Conservation (phyloP, 2,329 filamentous ascomycete genomes). For the Ascochyta viciae-villosae region DNA sequence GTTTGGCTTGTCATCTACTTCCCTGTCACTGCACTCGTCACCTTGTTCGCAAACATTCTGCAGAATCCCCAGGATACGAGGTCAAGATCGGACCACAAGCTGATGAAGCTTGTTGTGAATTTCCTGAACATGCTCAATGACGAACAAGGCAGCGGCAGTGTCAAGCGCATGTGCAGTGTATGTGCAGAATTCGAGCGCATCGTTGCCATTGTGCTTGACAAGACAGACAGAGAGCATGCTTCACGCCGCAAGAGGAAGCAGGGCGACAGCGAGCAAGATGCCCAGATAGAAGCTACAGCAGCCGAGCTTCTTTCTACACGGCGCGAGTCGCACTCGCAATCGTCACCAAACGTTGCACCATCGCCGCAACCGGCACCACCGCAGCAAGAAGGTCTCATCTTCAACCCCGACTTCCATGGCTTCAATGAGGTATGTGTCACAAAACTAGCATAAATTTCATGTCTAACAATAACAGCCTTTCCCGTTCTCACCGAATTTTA, state of each 20-base stretch:
- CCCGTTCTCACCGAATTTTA: conserved; percentile 51
- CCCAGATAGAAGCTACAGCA: conserved; percentile 47
- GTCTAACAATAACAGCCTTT: conserved; percentile 43
- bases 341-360: conserved; percentile 14
- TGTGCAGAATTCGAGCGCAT: conserved; percentile 98
- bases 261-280: conserved; percentile 58
- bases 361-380: conserved; percentile 36
- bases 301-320: conserved; percentile 44
- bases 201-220: conserved; percentile 87
- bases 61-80: conserved; percentile 92
- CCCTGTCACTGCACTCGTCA: conserved; percentile 92
- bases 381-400: conserved; percentile 38
- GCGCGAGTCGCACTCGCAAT: conserved; percentile 34
- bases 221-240: conserved; percentile 83
- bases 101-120: conserved; percentile 92
- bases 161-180: conserved; percentile 91
- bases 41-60: conserved; percentile 92
- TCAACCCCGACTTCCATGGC: conserved; percentile 46
- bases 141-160: conserved; percentile 87
- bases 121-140: conserved; percentile 89
- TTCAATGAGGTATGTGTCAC: conserved; percentile 46
- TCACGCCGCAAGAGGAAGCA: conserved; percentile 85
- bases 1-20: conserved; percentile 98
- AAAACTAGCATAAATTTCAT: background rate
- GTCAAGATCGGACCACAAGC: conserved; percentile 83